Evolutionary conservation across 306 rosid species (phyloP), one percentile per base, ranked within the genome.

Genomic region (Acacia crassicarpa): DNA sequence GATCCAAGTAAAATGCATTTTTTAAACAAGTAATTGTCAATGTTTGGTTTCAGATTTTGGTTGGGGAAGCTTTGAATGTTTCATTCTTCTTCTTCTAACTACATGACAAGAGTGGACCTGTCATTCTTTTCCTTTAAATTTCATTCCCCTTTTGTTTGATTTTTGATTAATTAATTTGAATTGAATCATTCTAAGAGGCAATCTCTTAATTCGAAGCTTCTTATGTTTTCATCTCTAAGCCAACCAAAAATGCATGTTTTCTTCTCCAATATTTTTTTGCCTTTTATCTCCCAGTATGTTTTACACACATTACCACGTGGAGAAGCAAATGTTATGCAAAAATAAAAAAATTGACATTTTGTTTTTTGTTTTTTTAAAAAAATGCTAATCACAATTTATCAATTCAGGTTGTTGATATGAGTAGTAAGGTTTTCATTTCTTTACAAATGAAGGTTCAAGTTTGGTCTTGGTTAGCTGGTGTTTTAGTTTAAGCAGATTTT

Each of bases 131-230:
- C 22, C 61, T 53, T 53, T 53, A 16, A 19, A 20, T 53, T 53
- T 20, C 22, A 20, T 53, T 53, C 10, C 61, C 61, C 58, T 51
- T 51, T 51, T 5, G 41, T 38, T 6, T 38, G 41, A 38, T 38
- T 38, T 6, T 38, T 43, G 9, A 43, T 43, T 19, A 2, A n/a
- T 56, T 56, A 6, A n/a, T 58, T 58, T 58, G 65, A 58, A 46
- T 83, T 79, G 81, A 84, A 33, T 62, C 9, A 32, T 66, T 66
- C 44, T 61, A 33, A 32, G 72, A 76, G 79, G 76, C 87, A 84
- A 80, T 54, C n/a, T 38, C 38, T 9, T 6, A 14, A 66, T 66
- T 33, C 2, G 23, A 66, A 66, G 45, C 71, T 33, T 32, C 23
- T 66, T 16, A 66, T 66, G 71, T 33, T 44, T 66, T 33, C 23